Base-by-base conservation (phyloP, 805 yeast species). In the Candida xiaguanensis region DNA sequence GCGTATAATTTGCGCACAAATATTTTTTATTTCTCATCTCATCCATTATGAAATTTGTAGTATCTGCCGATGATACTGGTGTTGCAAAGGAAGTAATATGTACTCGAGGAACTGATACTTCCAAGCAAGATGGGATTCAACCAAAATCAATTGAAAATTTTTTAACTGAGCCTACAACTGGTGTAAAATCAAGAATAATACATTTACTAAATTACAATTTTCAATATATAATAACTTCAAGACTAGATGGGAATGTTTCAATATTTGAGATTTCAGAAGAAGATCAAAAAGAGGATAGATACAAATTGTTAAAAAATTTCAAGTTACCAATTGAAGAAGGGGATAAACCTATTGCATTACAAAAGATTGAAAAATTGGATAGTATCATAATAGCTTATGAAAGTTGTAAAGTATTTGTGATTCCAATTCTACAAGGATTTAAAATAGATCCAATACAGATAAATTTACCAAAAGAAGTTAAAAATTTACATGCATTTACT, bases 31-130 rank as follows among this genome's bases (percentile, higher is more conserved):
- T 33, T 9, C 27, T 35, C 32, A 26, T 32, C 34, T n/a, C 13
- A 4, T 20, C 24, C 13, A 22, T 13, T 8, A 82, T 84, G 91
- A 81, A 74, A 58, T 55, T 83, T 11, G 49, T 84, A 32, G 80
- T 72, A 3, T 68, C 87, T 30, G 75, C 85, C 13, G 84, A 77
- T 44, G 90, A 84, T 49, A 72, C 77, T 1, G 89, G 90, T 1
- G 68, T 76, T 5, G 48, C 82, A 39, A 83, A 82, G 48, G 88
- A 81, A 53, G 64, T 86, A 7, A 52, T 70, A 4, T 87, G 88
- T 49, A 56, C 64, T 14, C 64, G 72, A 37, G 91, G 90, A 0
- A 82, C 91, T 0, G 95, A 90, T 52, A 88, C 96, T 3, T 84
- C 96, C 5, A 67, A 70, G 30, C 79, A 82, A 52, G 74, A 75